Evolutionary conservation across 179 eudicot species (phyloP), one percentile per base, ranked within the genome.

Genomic region (Carnegiea gigantea): DNA sequence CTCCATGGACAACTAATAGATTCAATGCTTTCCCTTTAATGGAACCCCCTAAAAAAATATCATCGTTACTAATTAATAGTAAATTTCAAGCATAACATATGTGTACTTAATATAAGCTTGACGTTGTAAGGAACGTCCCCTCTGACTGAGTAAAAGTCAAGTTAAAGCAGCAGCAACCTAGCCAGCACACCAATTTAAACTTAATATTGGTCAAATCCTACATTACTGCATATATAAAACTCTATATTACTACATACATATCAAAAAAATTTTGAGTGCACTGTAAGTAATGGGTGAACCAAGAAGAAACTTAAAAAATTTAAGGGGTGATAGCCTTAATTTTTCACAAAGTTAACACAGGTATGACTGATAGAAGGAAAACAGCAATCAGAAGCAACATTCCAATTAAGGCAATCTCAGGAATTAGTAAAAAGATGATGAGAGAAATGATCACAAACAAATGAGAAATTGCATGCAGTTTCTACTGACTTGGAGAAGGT

Each of bases 41-140:
- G 18, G 24, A 5, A 12, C 23, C 65, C 0, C 12, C 0, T 1
- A 28, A 28, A 60, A 20, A 57, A 0, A 57, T 3, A 24, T 28
- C 30, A 28, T 28, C 30, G 30, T 28, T 65, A 46, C 48, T 59
- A 62, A 4, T 38, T 24, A 67, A 1, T 67, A 65, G 14, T 24
- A 73, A 24, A 28, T 67, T 0, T 3, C 10, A 67, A 9, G 17
- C 36, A 12, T 28, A 1, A 28, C 26, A 28, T 15, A 28, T 28
- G 30, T 28, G 11, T 38, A 15, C 17, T 67, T 67, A 11, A 67
- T 67, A 28, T 13, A 67, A 24, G 59, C 57, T 12, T 85, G 77
- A 30, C 82, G 70, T n/a, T 82, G 46, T 84, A 43, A 68, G 82
- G 87, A 85, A 78, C 49, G 46, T 75, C 80, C 40, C 24, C 1